Base-by-base conservation (phyloP, 106 monocot genomes). In the Allium sativum region DNA sequence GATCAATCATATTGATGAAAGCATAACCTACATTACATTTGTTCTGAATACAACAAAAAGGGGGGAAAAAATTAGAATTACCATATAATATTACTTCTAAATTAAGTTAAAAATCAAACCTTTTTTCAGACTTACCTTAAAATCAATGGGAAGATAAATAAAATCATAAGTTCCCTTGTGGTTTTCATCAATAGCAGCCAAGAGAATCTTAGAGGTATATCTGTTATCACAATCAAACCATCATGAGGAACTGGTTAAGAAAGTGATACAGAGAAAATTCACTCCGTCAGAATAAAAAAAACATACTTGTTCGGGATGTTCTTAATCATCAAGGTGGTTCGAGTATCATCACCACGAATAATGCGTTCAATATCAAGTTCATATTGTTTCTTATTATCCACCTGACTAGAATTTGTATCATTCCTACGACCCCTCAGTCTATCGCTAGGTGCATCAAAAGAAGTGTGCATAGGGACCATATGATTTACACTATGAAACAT, bases 11-110 rank as follows among this genome's bases (percentile, higher is more conserved):
- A 71, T 95, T 95, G 80, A 95, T 86, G 67, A 95, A 95, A 52
- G 94, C 94, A 77, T 95, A 95, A 45, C 94, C 94, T 54, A 95
- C 94, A 51, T 95, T 95, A 70, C 94, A 95, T 55, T 95, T 95
- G 72, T 95, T 95, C 94, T 95, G 48, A 15, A 50, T 15, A 6
- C 10, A 69, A 4, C 2, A 19, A 55, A 19, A 68, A n/a, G n/a
- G n/a, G n/a, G n/a, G n/a, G n/a, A n/a, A 65, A 19, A 41, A 20
- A 62, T 7, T 66, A 66, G 10, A 21, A 51, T 40, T 59, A 93
- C 77, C 92, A 93, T 93, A 74, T 31, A 31, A 31, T 31, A 31
- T 31, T 31, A 31, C 31, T 31, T 31, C 5, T 31, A 31, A 31
- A 31, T 31, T 2, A 31, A 31, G 31, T 31, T 31, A 31, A 31